Conservation (phyloP, 495 filamentous ascomycete species). For the Staphylotrichum tortipilum region DNA sequence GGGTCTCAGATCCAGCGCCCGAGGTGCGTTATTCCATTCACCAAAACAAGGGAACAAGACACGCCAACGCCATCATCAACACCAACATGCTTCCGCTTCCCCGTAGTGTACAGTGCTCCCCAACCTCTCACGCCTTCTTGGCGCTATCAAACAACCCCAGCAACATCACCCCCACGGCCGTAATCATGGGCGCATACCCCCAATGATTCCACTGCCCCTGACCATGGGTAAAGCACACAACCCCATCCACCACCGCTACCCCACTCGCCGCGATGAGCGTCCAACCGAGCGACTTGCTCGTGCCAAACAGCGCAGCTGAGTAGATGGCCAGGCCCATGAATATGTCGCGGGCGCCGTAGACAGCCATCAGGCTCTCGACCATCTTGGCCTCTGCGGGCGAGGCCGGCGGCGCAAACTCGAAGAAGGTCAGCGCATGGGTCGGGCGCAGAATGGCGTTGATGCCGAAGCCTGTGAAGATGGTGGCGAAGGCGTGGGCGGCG, state of each 20-base stretch:
- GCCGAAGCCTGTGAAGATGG: conserved; percentile 41
- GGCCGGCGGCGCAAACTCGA: conserved; percentile 32
- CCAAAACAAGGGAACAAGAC: no score
- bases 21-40: no score
- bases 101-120: neutral
- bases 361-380: conserved; percentile 26
- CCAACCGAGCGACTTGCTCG: conserved; percentile 35
- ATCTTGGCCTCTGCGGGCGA: neutral
- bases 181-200: conserved; percentile 43
- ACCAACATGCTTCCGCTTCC: no score
- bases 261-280: conserved; percentile 36
- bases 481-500: conserved; percentile 30
- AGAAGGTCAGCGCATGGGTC: conserved; percentile 37
- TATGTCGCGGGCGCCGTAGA: conserved; percentile 46
- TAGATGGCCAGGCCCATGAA: conserved; percentile 46
- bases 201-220: conserved; percentile 46
- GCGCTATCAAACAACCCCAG: neutral
- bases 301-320: conserved; percentile 30
- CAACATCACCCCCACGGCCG: conserved; percentile 28
- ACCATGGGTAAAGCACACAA: conserved; percentile 33
- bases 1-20: no score
- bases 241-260: conserved; percentile 42
- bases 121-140: neutral
- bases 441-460: conserved; percentile 41
- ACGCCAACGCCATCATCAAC: neutral